Percentiles rank a stretch among this genome's conserved stretches.
Evolutionary conservation across 192 early-diverging fungal genomes (phyloP).

Genomic region (Coemansia sp.): DNA sequence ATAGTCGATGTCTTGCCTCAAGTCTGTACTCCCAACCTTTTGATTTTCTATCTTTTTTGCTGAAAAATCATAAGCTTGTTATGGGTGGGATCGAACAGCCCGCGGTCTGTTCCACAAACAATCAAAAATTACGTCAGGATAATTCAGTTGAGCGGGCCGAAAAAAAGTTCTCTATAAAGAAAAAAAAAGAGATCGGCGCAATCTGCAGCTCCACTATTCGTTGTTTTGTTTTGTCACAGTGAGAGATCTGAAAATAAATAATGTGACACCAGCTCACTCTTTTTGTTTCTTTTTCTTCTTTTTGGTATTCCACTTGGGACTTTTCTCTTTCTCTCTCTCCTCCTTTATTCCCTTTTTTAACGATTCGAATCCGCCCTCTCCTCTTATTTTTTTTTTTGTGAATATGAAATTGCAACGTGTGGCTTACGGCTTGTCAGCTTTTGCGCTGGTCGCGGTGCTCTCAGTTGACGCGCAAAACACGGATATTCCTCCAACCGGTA

Average conservation of each 20-base stretch:
- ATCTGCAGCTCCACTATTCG: neutral
- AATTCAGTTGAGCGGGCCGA: too few species aligned
- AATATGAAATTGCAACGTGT: slow-evolving; percentile 6
- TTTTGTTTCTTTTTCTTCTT: neutral
- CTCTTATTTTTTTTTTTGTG: neutral
- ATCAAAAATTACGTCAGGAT: too few species aligned
- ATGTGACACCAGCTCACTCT: neutral
- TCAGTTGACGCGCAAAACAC: slow-evolving; percentile 1
- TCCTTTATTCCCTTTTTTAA: neutral
- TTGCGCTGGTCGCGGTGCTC: slow-evolving; percentile 3
- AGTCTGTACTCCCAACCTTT: too few species aligned
- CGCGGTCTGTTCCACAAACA: too few species aligned
- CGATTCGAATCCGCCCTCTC: neutral
- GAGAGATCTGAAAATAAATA: neutral
- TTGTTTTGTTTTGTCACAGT: neutral
- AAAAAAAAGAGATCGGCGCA: neutral
- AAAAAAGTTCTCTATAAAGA: too few species aligned
- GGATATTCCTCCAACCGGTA: neutral
- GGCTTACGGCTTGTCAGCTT: neutral
- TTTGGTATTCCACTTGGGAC: slow-evolving; percentile 2
- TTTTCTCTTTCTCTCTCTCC: neutral
- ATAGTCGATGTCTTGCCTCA: too few species aligned
- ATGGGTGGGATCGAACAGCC: too few species aligned
- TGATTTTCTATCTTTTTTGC: too few species aligned
- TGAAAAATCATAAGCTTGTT: too few species aligned